These are phyloP conservation scores for Mastigamoeba balamuthi DNA, from an alignment of 78 protist genomes.

Conservation along the genomic window DNA sequence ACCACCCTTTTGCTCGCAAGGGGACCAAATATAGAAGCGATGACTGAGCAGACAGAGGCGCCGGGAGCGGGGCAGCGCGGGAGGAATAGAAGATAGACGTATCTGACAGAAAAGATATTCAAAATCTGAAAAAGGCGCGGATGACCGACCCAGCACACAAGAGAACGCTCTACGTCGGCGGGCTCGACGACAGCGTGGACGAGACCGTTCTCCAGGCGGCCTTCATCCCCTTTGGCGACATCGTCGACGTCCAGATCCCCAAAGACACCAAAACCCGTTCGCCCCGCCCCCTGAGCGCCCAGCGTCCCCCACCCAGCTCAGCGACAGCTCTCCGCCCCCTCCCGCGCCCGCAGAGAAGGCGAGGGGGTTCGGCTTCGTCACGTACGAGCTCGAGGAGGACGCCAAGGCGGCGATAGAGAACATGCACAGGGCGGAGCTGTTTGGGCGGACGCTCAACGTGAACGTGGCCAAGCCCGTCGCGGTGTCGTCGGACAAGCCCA, in stretches of 20 bases:
- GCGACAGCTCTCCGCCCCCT: no score
- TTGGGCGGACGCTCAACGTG: constrained; percentile 52
- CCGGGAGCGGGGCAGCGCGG: no score
- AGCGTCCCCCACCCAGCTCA: no score
- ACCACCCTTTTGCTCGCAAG: no score
- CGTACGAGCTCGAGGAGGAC: constrained; percentile 62
- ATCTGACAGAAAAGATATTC: no score
- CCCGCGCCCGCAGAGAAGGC: constrained; percentile 15
- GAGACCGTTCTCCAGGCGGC: constrained; percentile 44
- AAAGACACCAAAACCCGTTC: constrained; percentile 39
- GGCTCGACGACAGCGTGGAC: constrained; percentile 56
- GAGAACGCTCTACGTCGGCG: constrained; percentile 52
- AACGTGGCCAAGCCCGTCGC: neutral
- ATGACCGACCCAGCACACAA: no score
- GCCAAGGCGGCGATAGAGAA: constrained; percentile 77
- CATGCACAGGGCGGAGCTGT: constrained; percentile 77
- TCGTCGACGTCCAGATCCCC: constrained; percentile 49
- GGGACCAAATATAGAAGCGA: no score
- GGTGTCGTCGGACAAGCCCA: neutral
- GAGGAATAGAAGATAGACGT: no score
- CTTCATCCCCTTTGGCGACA: constrained; percentile 74
- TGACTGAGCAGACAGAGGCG: no score
- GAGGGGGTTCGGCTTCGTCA: constrained; percentile 69
- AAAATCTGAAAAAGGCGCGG: no score
- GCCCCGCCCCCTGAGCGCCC: no score